Conservation (phyloP, 768 basidiomycete species). For the Termitomyces sp. region DNA sequence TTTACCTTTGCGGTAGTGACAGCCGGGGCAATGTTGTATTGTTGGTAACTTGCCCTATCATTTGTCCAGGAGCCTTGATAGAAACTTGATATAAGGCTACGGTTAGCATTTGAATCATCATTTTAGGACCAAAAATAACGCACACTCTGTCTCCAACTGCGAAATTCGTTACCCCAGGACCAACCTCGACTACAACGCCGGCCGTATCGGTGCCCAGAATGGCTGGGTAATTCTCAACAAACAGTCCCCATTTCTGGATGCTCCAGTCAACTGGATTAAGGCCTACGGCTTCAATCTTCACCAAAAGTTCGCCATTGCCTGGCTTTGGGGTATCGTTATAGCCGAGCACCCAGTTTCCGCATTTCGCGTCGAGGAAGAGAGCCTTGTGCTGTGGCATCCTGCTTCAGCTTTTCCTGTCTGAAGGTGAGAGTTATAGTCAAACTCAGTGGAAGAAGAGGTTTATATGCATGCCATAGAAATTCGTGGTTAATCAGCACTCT, state of each 20-base stretch:
- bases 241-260: slow-evolving; percentile 21
- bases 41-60: slow-evolving; percentile 34
- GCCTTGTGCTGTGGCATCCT: slow-evolving; percentile 22
- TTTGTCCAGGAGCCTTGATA: slow-evolving; percentile 32
- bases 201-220: slow-evolving; percentile 36
- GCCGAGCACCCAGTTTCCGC: slow-evolving; percentile 17
- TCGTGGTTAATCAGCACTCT: neutral
- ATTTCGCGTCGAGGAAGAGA: slow-evolving; percentile 19
- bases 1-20: slow-evolving; percentile 30
- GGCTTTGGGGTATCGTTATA: slow-evolving; percentile 22
- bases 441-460: neutral
- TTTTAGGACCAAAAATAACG: neutral
- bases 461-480: neutral
- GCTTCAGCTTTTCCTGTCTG: neutral
- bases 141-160: slow-evolving; percentile 32
- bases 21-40: slow-evolving; percentile 25
- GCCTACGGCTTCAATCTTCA: slow-evolving; percentile 35
- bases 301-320: slow-evolving; percentile 36
- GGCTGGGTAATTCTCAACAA: slow-evolving; percentile 34
- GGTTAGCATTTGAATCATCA: slow-evolving; percentile 5
- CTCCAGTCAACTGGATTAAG: slow-evolving; percentile 49
- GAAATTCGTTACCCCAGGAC: slow-evolving; percentile 29
- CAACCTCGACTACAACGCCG: slow-evolving; percentile 36
- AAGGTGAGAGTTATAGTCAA: neutral
- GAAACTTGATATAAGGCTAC: slow-evolving; percentile 19